Conservation (phyloP, 2,329 filamentous ascomycete genomes). For the Cryphonectria carpinicola region DNA sequence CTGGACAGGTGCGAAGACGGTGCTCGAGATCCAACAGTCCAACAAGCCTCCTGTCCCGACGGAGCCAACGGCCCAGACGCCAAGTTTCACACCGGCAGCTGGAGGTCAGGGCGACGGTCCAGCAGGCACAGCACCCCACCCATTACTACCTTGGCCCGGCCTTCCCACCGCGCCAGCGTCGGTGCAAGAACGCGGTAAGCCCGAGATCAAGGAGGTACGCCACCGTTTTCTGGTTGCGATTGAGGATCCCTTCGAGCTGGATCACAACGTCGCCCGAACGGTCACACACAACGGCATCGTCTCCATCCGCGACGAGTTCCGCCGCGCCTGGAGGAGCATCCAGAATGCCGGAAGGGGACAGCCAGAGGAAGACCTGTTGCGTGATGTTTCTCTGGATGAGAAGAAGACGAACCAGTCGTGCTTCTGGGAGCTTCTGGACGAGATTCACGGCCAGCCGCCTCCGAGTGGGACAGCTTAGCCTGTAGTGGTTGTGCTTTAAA, state of each 20-base stretch:
- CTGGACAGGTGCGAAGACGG: constrained; percentile 83
- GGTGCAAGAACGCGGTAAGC: constrained; percentile 22
- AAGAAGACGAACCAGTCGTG: constrained; percentile 36
- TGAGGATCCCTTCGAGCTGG: constrained; percentile 86
- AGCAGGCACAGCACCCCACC: neutral
- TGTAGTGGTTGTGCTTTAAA: neutral
- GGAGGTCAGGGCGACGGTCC: neutral
- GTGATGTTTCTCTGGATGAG: constrained; percentile 50
- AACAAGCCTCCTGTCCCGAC: constrained; percentile 34
- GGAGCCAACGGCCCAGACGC: constrained; percentile 28
- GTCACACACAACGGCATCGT: constrained; percentile 84
- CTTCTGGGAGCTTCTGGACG: constrained; percentile 45
- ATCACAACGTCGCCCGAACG: constrained; percentile 86
- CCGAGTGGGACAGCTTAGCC: neutral
- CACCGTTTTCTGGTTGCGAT: constrained; percentile 86
- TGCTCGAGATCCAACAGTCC: constrained; percentile 54
- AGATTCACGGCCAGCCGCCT: constrained; percentile 41
- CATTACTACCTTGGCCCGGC: neutral
- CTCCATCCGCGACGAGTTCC: constrained; percentile 81
- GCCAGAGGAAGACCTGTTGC: constrained; percentile 53
- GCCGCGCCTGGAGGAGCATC: constrained; percentile 77
- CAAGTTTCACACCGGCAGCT: constrained; percentile 17
- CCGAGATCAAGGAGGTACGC: constrained; percentile 68
- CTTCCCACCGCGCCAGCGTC: neutral
- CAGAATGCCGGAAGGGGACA: constrained; percentile 50